Conservation (phyloP, 169 alveolate genomes). For the Prorocentrum cordatum region DNA sequence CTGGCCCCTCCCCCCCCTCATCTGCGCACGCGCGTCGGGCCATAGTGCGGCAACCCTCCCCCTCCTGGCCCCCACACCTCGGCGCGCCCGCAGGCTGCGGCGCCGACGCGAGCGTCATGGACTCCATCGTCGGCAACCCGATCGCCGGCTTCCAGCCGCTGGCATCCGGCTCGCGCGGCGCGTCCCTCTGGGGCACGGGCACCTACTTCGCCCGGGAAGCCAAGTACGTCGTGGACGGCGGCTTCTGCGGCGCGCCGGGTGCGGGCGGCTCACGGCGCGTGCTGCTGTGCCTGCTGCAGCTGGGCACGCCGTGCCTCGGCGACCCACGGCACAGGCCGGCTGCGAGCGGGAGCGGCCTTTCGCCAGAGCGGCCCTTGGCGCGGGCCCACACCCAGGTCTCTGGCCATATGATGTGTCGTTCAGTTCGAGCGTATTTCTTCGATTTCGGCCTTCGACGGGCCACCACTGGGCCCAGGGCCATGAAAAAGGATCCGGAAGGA, state of each 20-base stretch:
- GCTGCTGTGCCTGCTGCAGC: conserved; percentile 55
- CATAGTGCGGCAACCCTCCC: no score
- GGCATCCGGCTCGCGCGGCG: conserved; percentile 58
- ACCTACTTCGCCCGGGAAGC: conserved; percentile 58
- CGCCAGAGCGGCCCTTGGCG: neutral
- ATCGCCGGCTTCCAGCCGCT: conserved; percentile 55
- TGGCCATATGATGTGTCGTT: neutral
- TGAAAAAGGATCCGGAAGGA: neutral
- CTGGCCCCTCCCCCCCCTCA: no score
- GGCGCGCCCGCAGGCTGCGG: no score
- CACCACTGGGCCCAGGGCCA: no score
- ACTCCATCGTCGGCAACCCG: no score
- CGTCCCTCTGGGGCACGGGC: conserved; percentile 61
- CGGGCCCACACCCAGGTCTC: neutral
- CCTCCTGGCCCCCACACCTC: no score
- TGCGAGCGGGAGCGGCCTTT: neutral
- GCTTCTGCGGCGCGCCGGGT: conserved; percentile 60
- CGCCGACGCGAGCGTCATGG: no score
- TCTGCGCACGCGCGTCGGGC: no score
- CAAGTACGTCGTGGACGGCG: conserved; percentile 66
- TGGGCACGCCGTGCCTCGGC: conserved; percentile 56
- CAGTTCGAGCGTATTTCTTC: neutral
- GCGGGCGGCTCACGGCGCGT: conserved; percentile 27
- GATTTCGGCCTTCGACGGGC: no score
- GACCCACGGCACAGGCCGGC: conserved; percentile 52